phyloP scores from a whole-genome alignment of 2,329 filamentous ascomycete genomes.

The Penicillium digitatum region DNA sequence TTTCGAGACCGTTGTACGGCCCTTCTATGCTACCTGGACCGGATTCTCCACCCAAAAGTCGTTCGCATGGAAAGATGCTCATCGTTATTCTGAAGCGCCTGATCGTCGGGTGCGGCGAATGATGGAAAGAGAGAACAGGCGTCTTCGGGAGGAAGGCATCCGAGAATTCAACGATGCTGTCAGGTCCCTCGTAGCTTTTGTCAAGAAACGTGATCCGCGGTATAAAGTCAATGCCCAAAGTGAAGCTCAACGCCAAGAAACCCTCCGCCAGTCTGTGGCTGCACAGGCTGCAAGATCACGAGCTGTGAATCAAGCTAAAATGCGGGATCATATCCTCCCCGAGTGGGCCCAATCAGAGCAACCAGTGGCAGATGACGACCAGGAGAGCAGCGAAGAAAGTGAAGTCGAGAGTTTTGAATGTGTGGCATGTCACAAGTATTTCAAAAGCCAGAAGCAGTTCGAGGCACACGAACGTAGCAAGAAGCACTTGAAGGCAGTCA shows the following conservation, averaged over 20 bases:
- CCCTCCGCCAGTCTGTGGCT: conserved; percentile 70
- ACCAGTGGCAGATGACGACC: conserved; percentile 46
- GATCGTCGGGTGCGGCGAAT: conserved; percentile 75
- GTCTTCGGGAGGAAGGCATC: conserved; percentile 72
- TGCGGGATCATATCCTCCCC: conserved; percentile 61
- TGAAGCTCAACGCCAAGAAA: conserved; percentile 74
- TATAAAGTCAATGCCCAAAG: conserved; percentile 73
- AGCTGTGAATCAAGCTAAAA: conserved; percentile 72
- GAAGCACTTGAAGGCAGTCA: conserved; percentile 84
- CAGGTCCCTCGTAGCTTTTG: conserved; percentile 77
- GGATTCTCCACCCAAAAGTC: conserved; percentile 79
- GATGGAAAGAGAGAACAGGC: conserved; percentile 95
- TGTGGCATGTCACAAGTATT: conserved; percentile 61
- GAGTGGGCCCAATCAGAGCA: conserved; percentile 68
- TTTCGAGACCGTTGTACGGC: conserved; percentile 71
- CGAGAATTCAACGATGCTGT: conserved; percentile 93
- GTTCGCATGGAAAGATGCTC: conserved; percentile 86
- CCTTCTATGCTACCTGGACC: conserved; percentile 78
- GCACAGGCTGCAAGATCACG: conserved; percentile 80
- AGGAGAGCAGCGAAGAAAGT: conserved; percentile 45
- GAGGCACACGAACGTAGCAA: conserved; percentile 94
- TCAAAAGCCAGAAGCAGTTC: conserved; percentile 88
- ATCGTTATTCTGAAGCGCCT: conserved; percentile 77
- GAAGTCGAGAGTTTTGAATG: conserved; percentile 59
- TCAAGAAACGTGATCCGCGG: conserved; percentile 84